phyloP scores from a whole-genome alignment of 257 asterid genomes.

The Plectranthus barbatus region DNA sequence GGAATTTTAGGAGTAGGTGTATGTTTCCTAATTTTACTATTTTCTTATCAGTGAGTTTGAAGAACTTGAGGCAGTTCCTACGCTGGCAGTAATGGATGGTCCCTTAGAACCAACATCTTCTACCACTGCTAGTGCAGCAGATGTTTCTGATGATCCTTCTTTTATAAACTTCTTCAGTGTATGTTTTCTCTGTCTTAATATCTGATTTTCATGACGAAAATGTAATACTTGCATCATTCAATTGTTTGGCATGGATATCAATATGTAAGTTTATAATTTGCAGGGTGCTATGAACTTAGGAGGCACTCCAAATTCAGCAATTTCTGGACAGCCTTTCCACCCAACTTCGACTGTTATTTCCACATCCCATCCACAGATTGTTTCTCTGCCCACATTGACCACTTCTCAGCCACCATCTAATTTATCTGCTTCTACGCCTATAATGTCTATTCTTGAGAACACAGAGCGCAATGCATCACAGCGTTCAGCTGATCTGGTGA shows the following conservation, averaged over 20 bases:
- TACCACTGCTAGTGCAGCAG: slow-evolving; percentile 34
- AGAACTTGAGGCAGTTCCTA: slow-evolving; percentile 93
- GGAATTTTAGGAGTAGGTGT: not conserved
- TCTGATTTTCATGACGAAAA: not conserved
- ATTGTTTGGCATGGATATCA: not conserved
- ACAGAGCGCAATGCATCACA: slow-evolving; percentile 36
- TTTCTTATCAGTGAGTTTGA: slow-evolving; percentile 62
- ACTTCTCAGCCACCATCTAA: slow-evolving; percentile 44
- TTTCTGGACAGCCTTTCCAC: slow-evolving; percentile 43
- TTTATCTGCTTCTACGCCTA: slow-evolving; percentile 40
- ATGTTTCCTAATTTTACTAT: not conserved
- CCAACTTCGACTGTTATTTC: slow-evolving; percentile 30
- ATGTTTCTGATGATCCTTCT: slow-evolving; percentile 64
- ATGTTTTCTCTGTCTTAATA: slow-evolving; percentile 15
- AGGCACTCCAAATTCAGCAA: slow-evolving; percentile 40
- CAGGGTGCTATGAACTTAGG: slow-evolving; percentile 66
- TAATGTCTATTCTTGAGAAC: slow-evolving; percentile 51
- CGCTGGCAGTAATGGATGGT: slow-evolving; percentile 79
- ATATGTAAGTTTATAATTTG: slow-evolving; percentile 10
- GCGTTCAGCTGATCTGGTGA: slow-evolving; percentile 63
- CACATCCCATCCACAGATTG: slow-evolving; percentile 40
- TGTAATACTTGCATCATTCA: not conserved
- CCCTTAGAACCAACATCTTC: slow-evolving; percentile 74
- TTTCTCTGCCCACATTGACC: slow-evolving; percentile 32
- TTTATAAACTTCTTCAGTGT: slow-evolving; percentile 87